phyloP scores from a whole-genome alignment of 2,329 filamentous ascomycete species.

The Venturiaceae sp. region DNA sequence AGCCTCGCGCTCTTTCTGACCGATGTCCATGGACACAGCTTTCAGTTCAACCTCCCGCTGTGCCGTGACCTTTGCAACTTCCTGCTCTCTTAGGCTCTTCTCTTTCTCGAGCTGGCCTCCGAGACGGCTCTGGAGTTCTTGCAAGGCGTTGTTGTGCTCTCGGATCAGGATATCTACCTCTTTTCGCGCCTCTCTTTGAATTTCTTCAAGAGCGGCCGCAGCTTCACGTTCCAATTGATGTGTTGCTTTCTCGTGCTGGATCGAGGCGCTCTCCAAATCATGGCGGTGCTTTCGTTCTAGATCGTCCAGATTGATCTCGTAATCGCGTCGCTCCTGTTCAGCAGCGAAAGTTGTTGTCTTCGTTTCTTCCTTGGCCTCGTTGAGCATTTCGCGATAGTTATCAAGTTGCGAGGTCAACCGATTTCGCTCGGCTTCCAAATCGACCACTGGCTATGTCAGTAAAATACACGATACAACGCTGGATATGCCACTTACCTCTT shows the following conservation, averaged over 20 bases:
- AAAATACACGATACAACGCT: neutral
- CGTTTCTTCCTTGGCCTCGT: neutral
- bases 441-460: slow-evolving; percentile 43
- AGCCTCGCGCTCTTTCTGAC: slow-evolving; percentile 46
- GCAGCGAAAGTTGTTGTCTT: slow-evolving; percentile 23
- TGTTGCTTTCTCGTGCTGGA: slow-evolving; percentile 46
- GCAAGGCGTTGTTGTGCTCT: slow-evolving; percentile 58
- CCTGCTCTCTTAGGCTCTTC: slow-evolving; percentile 41
- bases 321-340: slow-evolving; percentile 42
- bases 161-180: slow-evolving; percentile 50
- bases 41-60: slow-evolving; percentile 39
- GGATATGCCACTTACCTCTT: slow-evolving; percentile 50
- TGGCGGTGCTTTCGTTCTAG: slow-evolving; percentile 43
- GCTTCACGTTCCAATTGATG: slow-evolving; percentile 45
- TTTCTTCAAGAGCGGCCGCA: slow-evolving; percentile 33
- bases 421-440: slow-evolving; percentile 53
- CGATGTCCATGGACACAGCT: slow-evolving; percentile 38
- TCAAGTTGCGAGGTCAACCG: slow-evolving; percentile 38
- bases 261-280: slow-evolving; percentile 45
- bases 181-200: slow-evolving; percentile 33
- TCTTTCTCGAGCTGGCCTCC: slow-evolving; percentile 61
- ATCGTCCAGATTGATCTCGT: slow-evolving; percentile 43
- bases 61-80: slow-evolving; percentile 54
- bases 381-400: neutral
- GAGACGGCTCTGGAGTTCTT: slow-evolving; percentile 52